Base-by-base conservation (phyloP, 306 rosid species). In the Medicago ruthenica region DNA sequence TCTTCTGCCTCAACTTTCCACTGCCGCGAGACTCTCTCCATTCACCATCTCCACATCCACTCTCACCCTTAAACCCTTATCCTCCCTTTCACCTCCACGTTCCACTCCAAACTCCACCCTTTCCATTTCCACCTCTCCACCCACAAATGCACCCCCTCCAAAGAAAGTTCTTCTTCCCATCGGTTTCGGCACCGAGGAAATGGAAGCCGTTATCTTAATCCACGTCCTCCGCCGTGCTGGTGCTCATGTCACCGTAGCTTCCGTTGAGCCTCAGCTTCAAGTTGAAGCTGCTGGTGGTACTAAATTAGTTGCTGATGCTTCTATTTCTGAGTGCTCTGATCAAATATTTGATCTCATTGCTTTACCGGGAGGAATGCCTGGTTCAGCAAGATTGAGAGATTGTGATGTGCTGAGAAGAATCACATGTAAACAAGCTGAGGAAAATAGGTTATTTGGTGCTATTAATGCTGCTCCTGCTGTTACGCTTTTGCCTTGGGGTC, bases 331-430 rank as follows among this genome's bases (percentile, higher is more conserved):
- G 0, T 95, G 98, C 70, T 86, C 92, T 5, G 78, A 86, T 80
- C 81, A 90, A 80, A 31, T 86, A 53, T 95, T 92, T 39, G 98
- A 95, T 54, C 96, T 95, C 36, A 87, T 95, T 13, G 98, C 91
- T 41, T 87, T 95, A 77, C 98, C 98, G n/a, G 97, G 98, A 84
- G 97, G 98, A 80, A 94, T 94, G 97, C 98, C 98, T 34, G 98
- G 98, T 39, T 92, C 98, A 0, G 97, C 75, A 50, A 88, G 97
- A 73, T 82, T 95, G 70, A 88, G 97, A 79, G 98, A 95, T 83
- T 86, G 91, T 31, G 88, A 89, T 61, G 71, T 86, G 37, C 86
- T 95, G 77, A 77, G 77, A 70, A 77, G 81, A 78, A 92, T 92
- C 37, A 95, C 92, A 16, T 85, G 95, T 77, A 86, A 78, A 68